A percentile compares a stretch with the other conserved stretches of the same genome.
These are phyloP conservation scores for Wickerhamiella galacta DNA, from an alignment of 805 yeast species.

Conservation along the genomic window DNA sequence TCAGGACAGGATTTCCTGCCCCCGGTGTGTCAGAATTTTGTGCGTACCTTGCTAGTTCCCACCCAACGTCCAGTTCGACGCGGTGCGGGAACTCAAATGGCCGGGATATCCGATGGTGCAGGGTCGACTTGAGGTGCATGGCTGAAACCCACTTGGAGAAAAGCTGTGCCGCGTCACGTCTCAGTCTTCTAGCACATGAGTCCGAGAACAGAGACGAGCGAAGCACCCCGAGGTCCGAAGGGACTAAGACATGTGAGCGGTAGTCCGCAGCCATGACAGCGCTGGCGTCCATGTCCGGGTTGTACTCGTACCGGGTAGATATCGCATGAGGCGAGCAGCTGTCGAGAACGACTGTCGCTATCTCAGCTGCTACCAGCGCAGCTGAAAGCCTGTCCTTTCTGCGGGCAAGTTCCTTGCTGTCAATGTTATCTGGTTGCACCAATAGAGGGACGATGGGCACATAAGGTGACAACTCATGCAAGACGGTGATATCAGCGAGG, in stretches of 20 bases:
- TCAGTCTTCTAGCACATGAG: conserved; percentile 1
- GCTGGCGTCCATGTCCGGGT: conserved; percentile 11
- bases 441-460: conserved; percentile 7
- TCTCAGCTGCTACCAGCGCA: conserved; percentile 2
- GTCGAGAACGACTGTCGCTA: conserved; percentile 1
- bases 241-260: conserved; percentile 6
- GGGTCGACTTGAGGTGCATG: conserved; percentile 3
- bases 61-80: not conserved
- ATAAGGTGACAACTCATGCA: conserved; percentile 3
- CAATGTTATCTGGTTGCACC: conserved; percentile 4
- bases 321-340: conserved; percentile 1
- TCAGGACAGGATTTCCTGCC: not conserved
- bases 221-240: conserved; percentile 7
- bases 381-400: conserved; percentile 2
- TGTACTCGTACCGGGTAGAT: conserved; percentile 4
- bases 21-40: not conserved
- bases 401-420: conserved; percentile 2
- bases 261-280: conserved; percentile 9
- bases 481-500: conserved; percentile 3
- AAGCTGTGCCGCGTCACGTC: conserved; percentile 2
- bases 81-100: conserved; percentile 3
- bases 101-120: conserved; percentile 2
- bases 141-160: conserved; percentile 4
- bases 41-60: not conserved
- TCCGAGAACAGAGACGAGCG: conserved; percentile 1